These are phyloP conservation scores for Metschnikowia peoriensis DNA, from an alignment of 805 yeast species.

Conservation along the genomic window DNA sequence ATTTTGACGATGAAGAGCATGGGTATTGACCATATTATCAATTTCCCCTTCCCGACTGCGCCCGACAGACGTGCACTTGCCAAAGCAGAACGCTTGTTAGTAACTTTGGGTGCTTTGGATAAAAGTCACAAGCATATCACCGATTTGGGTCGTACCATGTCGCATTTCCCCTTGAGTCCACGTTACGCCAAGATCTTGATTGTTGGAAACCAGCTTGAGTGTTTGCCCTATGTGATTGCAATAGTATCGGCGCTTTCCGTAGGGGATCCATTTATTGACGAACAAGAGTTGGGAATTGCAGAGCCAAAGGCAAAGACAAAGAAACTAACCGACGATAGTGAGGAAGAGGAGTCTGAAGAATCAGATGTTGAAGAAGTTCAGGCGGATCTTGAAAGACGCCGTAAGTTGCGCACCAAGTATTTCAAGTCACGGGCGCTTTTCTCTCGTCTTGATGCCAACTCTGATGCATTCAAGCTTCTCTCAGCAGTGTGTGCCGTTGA, in stretches of 20 bases:
- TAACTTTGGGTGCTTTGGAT: slow-evolving; percentile 75
- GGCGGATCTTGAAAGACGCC: slow-evolving; percentile 37
- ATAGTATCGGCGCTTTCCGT: slow-evolving; percentile 90
- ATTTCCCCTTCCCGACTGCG: slow-evolving; percentile 96
- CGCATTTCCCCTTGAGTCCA: slow-evolving; percentile 90
- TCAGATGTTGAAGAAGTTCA: slow-evolving; percentile 32
- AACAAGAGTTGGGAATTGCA: slow-evolving; percentile 66
- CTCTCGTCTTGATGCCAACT: slow-evolving; percentile 62
- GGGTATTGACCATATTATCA: slow-evolving; percentile 88
- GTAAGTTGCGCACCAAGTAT: slow-evolving; percentile 49
- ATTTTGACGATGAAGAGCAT: slow-evolving; percentile 93
- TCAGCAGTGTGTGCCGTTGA: slow-evolving; percentile 88
- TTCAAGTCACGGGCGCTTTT: slow-evolving; percentile 59
- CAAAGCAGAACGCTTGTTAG: slow-evolving; percentile 66
- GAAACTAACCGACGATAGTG: slow-evolving; percentile 24
- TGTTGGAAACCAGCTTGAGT: slow-evolving; percentile 81
- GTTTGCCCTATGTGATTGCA: slow-evolving; percentile 86
- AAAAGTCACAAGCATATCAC: slow-evolving; percentile 56
- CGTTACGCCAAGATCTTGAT: slow-evolving; percentile 87
- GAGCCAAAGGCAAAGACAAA: slow-evolving; percentile 7
- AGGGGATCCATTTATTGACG: slow-evolving; percentile 84
- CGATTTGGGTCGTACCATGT: slow-evolving; percentile 79
- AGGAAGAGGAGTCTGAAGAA: slow-evolving; percentile 37
- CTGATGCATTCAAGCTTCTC: slow-evolving; percentile 73
- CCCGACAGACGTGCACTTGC: slow-evolving; percentile 63